These are phyloP conservation scores for Chaetomiaceae sp. DNA, from an alignment of 2,329 filamentous ascomycete species.

Conservation along the genomic window DNA sequence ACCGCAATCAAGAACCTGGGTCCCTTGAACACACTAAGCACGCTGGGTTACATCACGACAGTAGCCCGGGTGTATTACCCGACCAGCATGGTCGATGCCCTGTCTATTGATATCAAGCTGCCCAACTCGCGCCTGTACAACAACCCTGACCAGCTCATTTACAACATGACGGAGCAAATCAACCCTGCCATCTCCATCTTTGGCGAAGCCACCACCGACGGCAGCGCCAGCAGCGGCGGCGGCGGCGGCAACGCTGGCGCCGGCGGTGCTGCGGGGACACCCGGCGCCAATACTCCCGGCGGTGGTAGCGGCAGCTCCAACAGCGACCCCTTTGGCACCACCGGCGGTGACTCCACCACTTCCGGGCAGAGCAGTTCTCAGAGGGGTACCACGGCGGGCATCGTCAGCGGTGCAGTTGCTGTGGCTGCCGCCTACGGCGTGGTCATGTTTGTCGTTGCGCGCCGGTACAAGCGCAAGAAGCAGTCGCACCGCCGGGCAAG, in stretches of 20 bases:
- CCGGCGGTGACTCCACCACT: constrained; percentile 35
- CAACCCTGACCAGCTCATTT: constrained; percentile 59
- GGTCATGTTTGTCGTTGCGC: constrained; percentile 89
- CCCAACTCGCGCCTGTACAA: constrained; percentile 72
- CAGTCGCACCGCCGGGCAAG: constrained; percentile 70
- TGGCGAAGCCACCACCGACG: constrained; percentile 40
- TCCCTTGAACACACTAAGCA: constrained; percentile 66
- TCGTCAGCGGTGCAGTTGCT: constrained; percentile 71
- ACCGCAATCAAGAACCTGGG: constrained; percentile 66
- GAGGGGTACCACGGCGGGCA: constrained; percentile 59
- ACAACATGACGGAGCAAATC: constrained; percentile 72
- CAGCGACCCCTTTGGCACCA: constrained; percentile 39
- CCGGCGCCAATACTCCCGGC: constrained; percentile 33
- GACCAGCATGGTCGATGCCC: constrained; percentile 58
- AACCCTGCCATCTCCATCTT: constrained; percentile 74
- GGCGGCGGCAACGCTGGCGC: no score
- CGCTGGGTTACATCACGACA: constrained; percentile 76
- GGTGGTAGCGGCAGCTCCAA: constrained; percentile 29
- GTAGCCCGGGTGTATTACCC: constrained; percentile 67
- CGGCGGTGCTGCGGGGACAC: constrained; percentile 17
- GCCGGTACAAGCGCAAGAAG: constrained; percentile 83
- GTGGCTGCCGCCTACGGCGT: constrained; percentile 85
- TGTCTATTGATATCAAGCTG: constrained; percentile 65
- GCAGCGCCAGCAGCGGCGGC: no score
- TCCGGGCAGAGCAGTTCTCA: constrained; percentile 53